These are phyloP conservation scores for Eucalyptus tenuipes DNA, from an alignment of 345 rosid species.

Conservation along the genomic window DNA sequence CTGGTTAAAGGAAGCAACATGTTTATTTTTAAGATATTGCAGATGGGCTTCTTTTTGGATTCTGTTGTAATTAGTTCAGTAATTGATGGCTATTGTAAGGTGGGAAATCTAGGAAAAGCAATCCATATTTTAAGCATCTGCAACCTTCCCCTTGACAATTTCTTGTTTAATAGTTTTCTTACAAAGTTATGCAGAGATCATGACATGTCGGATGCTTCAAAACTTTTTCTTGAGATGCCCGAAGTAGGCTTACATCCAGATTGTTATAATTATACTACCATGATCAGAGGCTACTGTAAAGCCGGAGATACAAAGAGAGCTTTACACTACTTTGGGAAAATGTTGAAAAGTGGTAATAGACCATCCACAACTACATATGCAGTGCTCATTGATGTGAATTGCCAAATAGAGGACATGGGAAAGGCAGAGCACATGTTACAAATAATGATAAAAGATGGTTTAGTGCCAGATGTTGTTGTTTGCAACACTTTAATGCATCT, in stretches of 20 bases:
- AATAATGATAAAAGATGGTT: constrained; percentile 9
- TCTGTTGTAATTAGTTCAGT: constrained; percentile 30
- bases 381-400: constrained; percentile 21
- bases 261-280: constrained; percentile 29
- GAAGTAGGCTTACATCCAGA: constrained; percentile 31
- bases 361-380: constrained; percentile 29
- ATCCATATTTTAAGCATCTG: constrained; percentile 17
- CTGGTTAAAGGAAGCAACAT: constrained; percentile 24
- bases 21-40: constrained; percentile 19
- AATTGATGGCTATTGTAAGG: constrained; percentile 28
- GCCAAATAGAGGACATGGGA: constrained; percentile 16
- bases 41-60: constrained; percentile 25
- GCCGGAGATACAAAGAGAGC: constrained; percentile 14
- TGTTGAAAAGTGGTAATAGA: constrained; percentile 25
- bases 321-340: constrained; percentile 20
- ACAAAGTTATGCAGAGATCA: constrained; percentile 16
- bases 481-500: constrained; percentile 31
- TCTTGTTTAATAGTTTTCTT: constrained; percentile 38
- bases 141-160: constrained; percentile 25
- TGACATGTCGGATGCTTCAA: constrained; percentile 29
- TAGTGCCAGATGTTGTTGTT: constrained; percentile 26
- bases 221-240: constrained; percentile 22
- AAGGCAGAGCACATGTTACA: constrained; percentile 19
- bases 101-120: constrained; percentile 25
- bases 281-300: constrained; percentile 30